Base-by-base conservation (phyloP, 176 grass and related monocot genomes). In the Avena sativa region DNA sequence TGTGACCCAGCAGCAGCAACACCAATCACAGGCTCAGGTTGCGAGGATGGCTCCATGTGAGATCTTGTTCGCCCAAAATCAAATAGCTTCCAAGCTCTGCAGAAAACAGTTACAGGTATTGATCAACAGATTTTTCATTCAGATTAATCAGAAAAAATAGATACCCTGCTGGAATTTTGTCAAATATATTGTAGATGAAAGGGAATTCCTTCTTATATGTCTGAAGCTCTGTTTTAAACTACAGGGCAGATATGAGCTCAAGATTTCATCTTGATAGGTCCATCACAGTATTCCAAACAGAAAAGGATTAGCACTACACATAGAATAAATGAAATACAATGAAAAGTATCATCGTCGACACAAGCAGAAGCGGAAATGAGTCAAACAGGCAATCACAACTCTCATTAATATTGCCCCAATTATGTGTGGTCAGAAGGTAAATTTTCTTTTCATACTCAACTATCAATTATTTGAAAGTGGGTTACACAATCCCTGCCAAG, bases 31-130 rank as follows among this genome's bases (percentile, higher is more conserved):
- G 87, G 89, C 75, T 87, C 84, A 34, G 89, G 80, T 47, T 91
- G 92, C 49, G 92, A 73, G 80, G 89, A 89, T 80, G 87, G 84
- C 77, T 89, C 92, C 92, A 94, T 94, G 80, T 53, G 21, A 63
- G 53, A 38, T 76, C 61, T 86, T 46, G 52, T 83, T 78, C 2
- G 72, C 61, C 71, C 43, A 34, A 78, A 86, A 61, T 77, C 84
- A 82, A 71, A 57, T 26, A 67, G 32, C 64, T 78, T 64, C 32
- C 46, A 57, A 11, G 25, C 48, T 55, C 69, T 87, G 76, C 4
- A 14, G 44, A 21, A 65, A 83, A 66, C 30, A 90, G 25, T 65
- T 78, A 32, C 55, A 72, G 69, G 67, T 68, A 70, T 47, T 71
- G 15, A 53, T 82, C 79, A 86, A 61, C n/a, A 71, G 2, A 71